Percentiles rank a stretch among this genome's conserved stretches.
Conservation (phyloP, 2,329 filamentous ascomycete genomes). For the Aspergillus udagawae region DNA sequence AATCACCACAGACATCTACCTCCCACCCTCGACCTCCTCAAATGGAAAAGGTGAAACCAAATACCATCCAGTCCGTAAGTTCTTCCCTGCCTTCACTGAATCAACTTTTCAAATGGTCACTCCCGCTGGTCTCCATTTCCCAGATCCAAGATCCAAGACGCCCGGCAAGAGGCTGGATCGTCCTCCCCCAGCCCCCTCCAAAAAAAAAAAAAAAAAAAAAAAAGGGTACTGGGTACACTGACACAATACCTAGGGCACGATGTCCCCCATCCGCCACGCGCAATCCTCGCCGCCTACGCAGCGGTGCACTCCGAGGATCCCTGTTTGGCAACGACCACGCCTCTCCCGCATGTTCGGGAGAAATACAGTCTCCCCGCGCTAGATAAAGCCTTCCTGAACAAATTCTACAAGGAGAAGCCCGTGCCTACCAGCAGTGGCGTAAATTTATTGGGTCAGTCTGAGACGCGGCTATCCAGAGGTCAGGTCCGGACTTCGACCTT, state of each 20-base stretch:
- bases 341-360: constrained; percentile 28
- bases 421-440: constrained; percentile 38
- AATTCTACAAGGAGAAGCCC: constrained; percentile 35
- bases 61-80: constrained; percentile 22
- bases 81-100: not conserved
- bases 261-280: constrained; percentile 31
- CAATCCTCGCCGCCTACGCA: constrained; percentile 43
- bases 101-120: constrained; percentile 23
- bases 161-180: constrained; percentile 36
- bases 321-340: constrained; percentile 38
- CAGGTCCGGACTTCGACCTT: constrained; percentile 26
- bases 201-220: too few relatives aligned
- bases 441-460: constrained; percentile 40
- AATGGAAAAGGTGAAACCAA: constrained; percentile 2
- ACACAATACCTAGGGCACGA: constrained; percentile 2
- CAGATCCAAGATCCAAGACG: constrained; percentile 35
- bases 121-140: constrained; percentile 33
- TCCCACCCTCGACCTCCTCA: constrained; percentile 9
- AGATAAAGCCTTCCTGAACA: constrained; percentile 27
- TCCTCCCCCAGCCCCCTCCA: constrained; percentile 25
- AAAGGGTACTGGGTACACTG: too few relatives aligned
- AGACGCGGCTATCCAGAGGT: constrained; percentile 12
- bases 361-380: constrained; percentile 27
- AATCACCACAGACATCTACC: constrained; percentile 26
- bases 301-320: constrained; percentile 35